Conservation (phyloP, 352 stramenopile species). For the Plasmopara halstedii region DNA sequence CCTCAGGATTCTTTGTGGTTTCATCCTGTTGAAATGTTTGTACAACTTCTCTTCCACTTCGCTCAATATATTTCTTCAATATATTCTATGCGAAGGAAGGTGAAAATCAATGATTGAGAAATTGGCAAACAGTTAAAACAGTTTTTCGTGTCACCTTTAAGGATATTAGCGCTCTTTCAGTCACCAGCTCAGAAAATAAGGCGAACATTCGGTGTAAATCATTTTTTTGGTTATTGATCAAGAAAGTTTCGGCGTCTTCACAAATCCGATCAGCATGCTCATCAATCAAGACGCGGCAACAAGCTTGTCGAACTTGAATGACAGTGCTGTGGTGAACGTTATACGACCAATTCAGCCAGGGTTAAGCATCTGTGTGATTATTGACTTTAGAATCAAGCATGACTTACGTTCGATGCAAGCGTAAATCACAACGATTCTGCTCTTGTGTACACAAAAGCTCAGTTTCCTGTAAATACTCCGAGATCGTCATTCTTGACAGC, state of each 20-base stretch:
- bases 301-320: constrained; percentile 66
- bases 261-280: constrained; percentile 77
- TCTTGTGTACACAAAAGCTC: constrained; percentile 73
- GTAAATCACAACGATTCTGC: constrained; percentile 63
- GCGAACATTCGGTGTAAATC: constrained; percentile 74
- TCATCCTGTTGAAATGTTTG: constrained; percentile 76
- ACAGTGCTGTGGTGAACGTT: constrained; percentile 41
- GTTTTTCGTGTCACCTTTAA: too few relatives aligned
- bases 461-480: constrained; percentile 64
- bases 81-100: constrained; percentile 52
- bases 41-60: constrained; percentile 67
- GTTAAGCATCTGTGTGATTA: background rate
- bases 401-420: constrained; percentile 71
- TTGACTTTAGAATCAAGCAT: constrained; percentile 1
- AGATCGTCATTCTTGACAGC: constrained; percentile 54
- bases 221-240: constrained; percentile 71
- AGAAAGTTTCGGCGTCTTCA: constrained; percentile 65
- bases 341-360: background rate
- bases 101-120: constrained; percentile 1
- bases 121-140: too few relatives aligned
- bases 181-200: constrained; percentile 75
- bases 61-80: constrained; percentile 80
- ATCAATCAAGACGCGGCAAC: constrained; percentile 70
- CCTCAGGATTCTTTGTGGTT: constrained; percentile 69
- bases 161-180: constrained; percentile 67